Evolutionary conservation across 1,284 basidiomycete species (phyloP), one percentile per base, ranked within the genome.

Genomic region (Cutaneotrichosporon sp.): DNA sequence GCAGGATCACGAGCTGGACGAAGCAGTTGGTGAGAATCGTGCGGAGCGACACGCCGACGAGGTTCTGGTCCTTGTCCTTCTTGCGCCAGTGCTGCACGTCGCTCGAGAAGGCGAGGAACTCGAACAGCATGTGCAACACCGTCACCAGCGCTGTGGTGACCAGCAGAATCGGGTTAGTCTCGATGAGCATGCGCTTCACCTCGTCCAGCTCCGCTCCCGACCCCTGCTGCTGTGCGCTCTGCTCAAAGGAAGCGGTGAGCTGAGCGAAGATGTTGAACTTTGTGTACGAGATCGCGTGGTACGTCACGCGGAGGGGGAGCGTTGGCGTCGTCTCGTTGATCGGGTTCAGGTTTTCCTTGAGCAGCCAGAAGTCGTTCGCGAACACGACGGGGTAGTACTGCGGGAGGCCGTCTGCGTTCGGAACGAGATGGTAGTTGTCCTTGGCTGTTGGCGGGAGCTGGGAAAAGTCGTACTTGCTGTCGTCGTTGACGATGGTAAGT

Each of bases 61-160:
- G 67, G 60, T 79, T 69, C 55, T 78, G 76, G 54, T 94, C 85
- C 78, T 87, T 93, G 57, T 93, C 86, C 78, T 87, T 94, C 63
- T 91, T 84, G 46, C 89, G 81, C 93, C 93, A 97, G 75, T 97
- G 93, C 29, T 84, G 82, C 42, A 98, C 90, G 67, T 97, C 93
- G 29, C 84, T 87, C 68, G 87, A 90, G 81, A 97, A 97, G 3
- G 92, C 92, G 42, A 96, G 78, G 82, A 96, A 88, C 76, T 96
- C 90, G 71, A 94, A 94, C 29, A 97, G 71, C 58, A 84, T 83
- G 76, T 98, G 94, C 58, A 97, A 72, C 22, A 96, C 61, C 62
- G 87, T 88, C 62, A 97, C 93, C 26, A 88, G 52, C 8, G 76
- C 87, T 1, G 90, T 77, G 3, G 72, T 76, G 22, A 79, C 85